Evolutionary conservation across 2,329 filamentous ascomycete genomes (phyloP).

Genomic region (Penicillium sclerotiorum): DNA sequence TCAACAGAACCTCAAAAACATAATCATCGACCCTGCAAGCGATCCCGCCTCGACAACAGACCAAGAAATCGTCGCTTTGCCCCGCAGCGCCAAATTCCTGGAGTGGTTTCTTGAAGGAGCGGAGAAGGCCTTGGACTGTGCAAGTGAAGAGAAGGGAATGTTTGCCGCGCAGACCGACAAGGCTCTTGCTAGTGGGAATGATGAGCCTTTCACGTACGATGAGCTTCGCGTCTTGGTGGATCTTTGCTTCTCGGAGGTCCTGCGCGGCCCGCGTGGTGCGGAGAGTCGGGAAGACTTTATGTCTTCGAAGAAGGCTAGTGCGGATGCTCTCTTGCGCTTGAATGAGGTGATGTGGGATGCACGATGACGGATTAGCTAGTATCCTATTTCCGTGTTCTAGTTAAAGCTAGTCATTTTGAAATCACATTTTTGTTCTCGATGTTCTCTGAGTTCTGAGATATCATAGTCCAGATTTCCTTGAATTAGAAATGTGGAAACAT

Average conservation of each 20-base stretch:
- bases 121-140: conserved; percentile 47
- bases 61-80: conserved; percentile 44
- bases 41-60: conserved; percentile 11
- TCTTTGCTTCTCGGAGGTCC: conserved; percentile 48
- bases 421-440: background rate
- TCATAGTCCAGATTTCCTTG: too few species aligned
- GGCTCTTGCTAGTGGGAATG: conserved; percentile 40
- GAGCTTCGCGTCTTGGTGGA: conserved; percentile 50
- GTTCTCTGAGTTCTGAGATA: too few species aligned
- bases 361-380: conserved; percentile 24
- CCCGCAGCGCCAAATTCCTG: conserved; percentile 49
- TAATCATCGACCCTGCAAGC: conserved; percentile 55
- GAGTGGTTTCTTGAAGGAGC: conserved; percentile 53
- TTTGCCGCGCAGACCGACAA: conserved; percentile 39
- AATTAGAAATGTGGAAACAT: background rate
- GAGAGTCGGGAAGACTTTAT: conserved; percentile 51
- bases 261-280: conserved; percentile 43
- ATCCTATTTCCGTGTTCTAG: background rate
- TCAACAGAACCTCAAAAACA: conserved; percentile 94
- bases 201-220: conserved; percentile 49
- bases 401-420: too few species aligned
- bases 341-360: conserved; percentile 54
- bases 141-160: conserved; percentile 47
- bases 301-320: conserved; percentile 48
- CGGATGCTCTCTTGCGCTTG: conserved; percentile 47